These are phyloP conservation scores for Vicia sativa DNA, from an alignment of 306 rosid species.

Conservation along the genomic window DNA sequence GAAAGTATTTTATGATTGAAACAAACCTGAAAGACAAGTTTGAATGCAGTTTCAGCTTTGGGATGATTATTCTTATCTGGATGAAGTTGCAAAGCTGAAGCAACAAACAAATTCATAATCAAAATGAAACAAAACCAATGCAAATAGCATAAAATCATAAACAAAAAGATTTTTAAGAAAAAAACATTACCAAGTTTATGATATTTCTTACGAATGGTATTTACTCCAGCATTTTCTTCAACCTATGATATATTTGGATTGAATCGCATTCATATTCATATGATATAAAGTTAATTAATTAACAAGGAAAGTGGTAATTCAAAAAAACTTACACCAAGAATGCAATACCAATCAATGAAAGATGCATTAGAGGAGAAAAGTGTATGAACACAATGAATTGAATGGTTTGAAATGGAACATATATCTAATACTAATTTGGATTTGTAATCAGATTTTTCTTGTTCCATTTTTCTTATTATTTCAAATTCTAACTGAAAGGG, in stretches of 20 bases:
- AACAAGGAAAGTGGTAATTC: neutral
- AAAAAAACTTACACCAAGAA: slow-evolving; percentile 69
- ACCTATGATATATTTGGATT: slow-evolving; percentile 50
- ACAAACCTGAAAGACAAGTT: slow-evolving; percentile 85
- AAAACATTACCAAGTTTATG: slow-evolving; percentile 76
- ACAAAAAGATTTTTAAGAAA: neutral
- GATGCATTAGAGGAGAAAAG: slow-evolving; percentile 39
- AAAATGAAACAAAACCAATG: slow-evolving; percentile 10
- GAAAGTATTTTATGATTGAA: neutral
- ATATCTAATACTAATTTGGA: slow-evolving; percentile 66
- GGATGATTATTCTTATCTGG: slow-evolving; percentile 94
- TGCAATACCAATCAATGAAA: slow-evolving; percentile 86
- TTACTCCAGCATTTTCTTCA: slow-evolving; percentile 62
- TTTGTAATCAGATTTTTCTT: slow-evolving; percentile 68
- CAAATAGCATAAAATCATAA: slow-evolving; percentile 1
- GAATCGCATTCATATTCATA: slow-evolving; percentile 23
- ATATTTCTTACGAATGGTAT: slow-evolving; percentile 68
- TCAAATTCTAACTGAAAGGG: slow-evolving; percentile 35
- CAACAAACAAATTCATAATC: slow-evolving; percentile 5
- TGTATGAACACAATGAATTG: slow-evolving; percentile 61
- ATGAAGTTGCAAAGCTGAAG: slow-evolving; percentile 86
- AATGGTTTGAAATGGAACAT: slow-evolving; percentile 64
- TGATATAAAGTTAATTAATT: neutral
- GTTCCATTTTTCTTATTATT: slow-evolving; percentile 47
- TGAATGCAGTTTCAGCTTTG: slow-evolving; percentile 87